phyloP scores from a whole-genome alignment of 208 protist species.

The Leishmania arabica region DNA sequence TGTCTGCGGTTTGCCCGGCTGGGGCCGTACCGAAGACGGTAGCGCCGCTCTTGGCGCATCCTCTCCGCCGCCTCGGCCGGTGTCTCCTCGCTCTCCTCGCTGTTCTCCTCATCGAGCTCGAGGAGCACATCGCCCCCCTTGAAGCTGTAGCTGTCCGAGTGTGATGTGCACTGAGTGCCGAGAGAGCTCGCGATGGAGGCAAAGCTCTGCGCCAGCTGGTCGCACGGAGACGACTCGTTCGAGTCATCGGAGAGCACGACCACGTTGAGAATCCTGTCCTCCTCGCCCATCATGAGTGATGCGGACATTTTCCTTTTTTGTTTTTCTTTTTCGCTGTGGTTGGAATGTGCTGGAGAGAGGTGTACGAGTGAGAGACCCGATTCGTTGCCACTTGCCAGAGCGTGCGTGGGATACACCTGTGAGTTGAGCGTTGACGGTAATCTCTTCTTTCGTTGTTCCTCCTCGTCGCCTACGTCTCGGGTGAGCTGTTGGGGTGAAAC shows the following conservation, averaged over 20 bases:
- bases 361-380: neutral
- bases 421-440: neutral
- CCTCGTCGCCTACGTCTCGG: neutral
- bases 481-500: neutral
- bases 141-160: constrained; percentile 13
- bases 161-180: constrained; percentile 32
- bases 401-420: neutral
- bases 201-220: constrained; percentile 33
- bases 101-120: constrained; percentile 33
- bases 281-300: neutral
- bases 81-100: constrained; percentile 27
- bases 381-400: neutral
- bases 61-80: constrained; percentile 18
- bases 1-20: constrained; percentile 44
- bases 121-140: constrained; percentile 21
- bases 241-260: constrained; percentile 33
- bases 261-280: constrained; percentile 19
- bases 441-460: neutral
- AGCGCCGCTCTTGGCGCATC: constrained; percentile 14
- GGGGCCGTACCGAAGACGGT: constrained; percentile 44
- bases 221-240: constrained; percentile 25
- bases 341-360: neutral
- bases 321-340: neutral
- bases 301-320: constrained; percentile 5
- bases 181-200: constrained; percentile 45